Percentiles rank a stretch among this genome's conserved stretches.
phyloP scores from a whole-genome alignment of 2,329 filamentous ascomycete genomes.

The Hyphodiscus sp. region DNA sequence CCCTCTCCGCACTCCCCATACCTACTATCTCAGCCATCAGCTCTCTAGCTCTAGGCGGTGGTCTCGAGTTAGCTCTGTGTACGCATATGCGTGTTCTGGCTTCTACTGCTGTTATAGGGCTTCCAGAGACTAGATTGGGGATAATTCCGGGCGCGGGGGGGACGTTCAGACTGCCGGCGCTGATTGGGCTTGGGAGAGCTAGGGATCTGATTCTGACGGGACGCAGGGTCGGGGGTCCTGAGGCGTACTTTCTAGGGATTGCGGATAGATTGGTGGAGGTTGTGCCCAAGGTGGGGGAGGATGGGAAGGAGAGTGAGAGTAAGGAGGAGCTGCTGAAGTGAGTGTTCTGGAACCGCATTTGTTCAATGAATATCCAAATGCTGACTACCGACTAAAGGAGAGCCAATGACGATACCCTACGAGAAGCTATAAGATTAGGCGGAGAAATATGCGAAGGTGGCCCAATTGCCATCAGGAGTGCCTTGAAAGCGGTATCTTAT shows the following conservation, averaged over 20 bases:
- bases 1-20: constrained; percentile 69
- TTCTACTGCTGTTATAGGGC: constrained; percentile 68
- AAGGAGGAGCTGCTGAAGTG: constrained; percentile 40
- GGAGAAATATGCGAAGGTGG: constrained; percentile 84
- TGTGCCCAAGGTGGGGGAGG: constrained; percentile 44
- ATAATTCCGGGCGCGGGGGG: constrained; percentile 95
- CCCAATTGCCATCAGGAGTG: constrained; percentile 74
- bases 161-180: constrained; percentile 74
- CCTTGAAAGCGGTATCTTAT: constrained; percentile 69
- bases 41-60: constrained; percentile 82
- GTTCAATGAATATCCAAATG: neutral
- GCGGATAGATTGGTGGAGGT: constrained; percentile 88
- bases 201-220: constrained; percentile 87
- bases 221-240: constrained; percentile 71
- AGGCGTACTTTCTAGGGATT: constrained; percentile 87
- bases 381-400: constrained; percentile 18
- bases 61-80: constrained; percentile 84
- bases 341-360: neutral
- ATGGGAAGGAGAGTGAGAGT: constrained; percentile 32
- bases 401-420: constrained; percentile 62
- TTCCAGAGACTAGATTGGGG: constrained; percentile 87
- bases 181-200: constrained; percentile 78
- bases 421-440: constrained; percentile 72
- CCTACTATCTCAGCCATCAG: constrained; percentile 87
- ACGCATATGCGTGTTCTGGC: constrained; percentile 85